These are phyloP conservation scores for Pterocarpus macrocarpus DNA, from an alignment of 306 rosid species.

Conservation along the genomic window DNA sequence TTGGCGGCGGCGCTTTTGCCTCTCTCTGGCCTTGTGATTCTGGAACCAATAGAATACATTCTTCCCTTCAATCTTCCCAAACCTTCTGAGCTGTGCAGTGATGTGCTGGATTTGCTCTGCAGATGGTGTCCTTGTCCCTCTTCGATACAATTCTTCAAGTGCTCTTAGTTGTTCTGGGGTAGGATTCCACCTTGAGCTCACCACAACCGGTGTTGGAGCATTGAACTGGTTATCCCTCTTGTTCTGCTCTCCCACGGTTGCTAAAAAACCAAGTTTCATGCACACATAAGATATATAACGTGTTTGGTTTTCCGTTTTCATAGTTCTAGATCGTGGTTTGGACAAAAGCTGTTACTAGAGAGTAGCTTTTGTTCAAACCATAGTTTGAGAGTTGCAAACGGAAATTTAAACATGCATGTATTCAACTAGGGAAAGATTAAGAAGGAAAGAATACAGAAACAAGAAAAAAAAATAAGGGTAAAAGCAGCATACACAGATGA, in stretches of 20 bases:
- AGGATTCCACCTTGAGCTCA: conserved; percentile 98
- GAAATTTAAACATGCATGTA: no score
- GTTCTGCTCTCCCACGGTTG: conserved; percentile 58
- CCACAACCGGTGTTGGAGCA: conserved; percentile 59
- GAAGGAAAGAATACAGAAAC: background rate
- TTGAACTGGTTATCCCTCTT: conserved; percentile 61
- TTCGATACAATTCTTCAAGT: conserved; percentile 78
- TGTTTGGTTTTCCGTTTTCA: no score
- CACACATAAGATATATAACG: no score
- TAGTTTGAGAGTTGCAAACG: no score
- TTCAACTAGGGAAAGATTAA: background rate
- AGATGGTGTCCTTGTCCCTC: conserved; percentile 89
- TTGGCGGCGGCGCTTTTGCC: conserved; percentile 89
- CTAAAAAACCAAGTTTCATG: conserved; percentile 16
- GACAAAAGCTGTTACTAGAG: no score
- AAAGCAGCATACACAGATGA: conserved; percentile 60
- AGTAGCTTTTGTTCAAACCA: no score
- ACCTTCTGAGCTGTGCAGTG: conserved; percentile 72
- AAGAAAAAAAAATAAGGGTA: background rate
- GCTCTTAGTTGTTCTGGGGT: conserved; percentile 89
- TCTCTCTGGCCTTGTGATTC: conserved; percentile 82
- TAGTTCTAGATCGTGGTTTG: no score
- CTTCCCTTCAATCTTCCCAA: conserved; percentile 81
- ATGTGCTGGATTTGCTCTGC: conserved; percentile 84
- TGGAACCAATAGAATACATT: conserved; percentile 89